Percentiles rank a stretch among this genome's conserved stretches.
These are phyloP conservation scores for Domatiomyces globalis DNA, from an alignment of 2,329 filamentous ascomycete genomes.

Conservation along the genomic window DNA sequence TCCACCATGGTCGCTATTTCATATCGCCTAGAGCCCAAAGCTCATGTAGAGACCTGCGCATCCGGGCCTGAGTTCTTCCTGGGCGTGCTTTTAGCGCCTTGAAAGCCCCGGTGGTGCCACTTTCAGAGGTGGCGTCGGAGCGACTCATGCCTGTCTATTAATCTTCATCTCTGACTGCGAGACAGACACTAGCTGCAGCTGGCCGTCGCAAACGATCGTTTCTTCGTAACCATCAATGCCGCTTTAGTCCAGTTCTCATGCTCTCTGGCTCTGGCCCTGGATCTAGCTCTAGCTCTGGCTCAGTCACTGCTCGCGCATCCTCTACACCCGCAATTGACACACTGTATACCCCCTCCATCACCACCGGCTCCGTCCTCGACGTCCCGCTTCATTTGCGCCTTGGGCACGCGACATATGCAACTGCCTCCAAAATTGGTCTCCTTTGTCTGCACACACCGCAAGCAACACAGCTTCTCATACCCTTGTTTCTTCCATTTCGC, in stretches of 20 bases:
- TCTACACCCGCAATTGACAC: conserved; percentile 85
- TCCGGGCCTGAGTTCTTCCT: neutral
- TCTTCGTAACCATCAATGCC: neutral
- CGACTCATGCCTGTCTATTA: neutral
- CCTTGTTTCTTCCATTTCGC: conserved; percentile 99
- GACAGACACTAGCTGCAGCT: neutral
- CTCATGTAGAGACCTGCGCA: neutral
- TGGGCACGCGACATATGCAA: conserved; percentile 90
- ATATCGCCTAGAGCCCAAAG: neutral
- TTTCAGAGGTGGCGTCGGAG: neutral
- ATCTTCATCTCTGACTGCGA: neutral
- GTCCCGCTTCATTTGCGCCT: conserved; percentile 75
- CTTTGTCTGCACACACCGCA: conserved; percentile 96
- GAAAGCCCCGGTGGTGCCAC: neutral
- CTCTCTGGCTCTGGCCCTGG: neutral
- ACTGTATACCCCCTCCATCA: conserved; percentile 50
- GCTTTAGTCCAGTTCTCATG: neutral
- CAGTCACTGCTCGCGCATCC: conserved; percentile 79
- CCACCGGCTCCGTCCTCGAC: conserved; percentile 6
- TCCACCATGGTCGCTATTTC: neutral
- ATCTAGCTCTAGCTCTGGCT: neutral
- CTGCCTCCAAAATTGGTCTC: conserved; percentile 98
- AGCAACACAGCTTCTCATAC: conserved; percentile 95
- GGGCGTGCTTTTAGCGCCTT: neutral
- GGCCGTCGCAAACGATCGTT: neutral